Evolutionary conservation across 2,329 filamentous ascomycete species (phyloP), one percentile per base, ranked within the genome.

Genomic region (Colletotrichum cereale): DNA sequence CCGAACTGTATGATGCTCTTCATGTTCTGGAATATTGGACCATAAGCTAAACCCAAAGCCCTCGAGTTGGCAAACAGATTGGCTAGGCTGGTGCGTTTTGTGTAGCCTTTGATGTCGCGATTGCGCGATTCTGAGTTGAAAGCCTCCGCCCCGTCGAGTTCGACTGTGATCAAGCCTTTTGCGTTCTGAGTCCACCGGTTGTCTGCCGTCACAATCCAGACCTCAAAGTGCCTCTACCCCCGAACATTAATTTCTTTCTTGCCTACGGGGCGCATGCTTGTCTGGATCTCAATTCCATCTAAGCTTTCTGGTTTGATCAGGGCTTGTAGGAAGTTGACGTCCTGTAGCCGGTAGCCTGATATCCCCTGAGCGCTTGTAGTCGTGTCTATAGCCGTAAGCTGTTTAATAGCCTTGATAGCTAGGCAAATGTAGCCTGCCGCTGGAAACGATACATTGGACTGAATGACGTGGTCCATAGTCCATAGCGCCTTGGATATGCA

Each of bases 391-490:
- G 5, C 47, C 26, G 36, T 12, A 12, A 38, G 24, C 24, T 26
- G 47, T 5, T 16, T 5, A 8, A 26, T n/a, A 24, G 26, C 86
- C 68, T 87, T 85, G 1, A 87, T 73, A 0, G 80, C 84, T 85
- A 87, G 87, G n/a, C 80, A 76, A 1, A 85, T 75, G 80, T 38
- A 86, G 84, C 86, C 86, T 1, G 86, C 81, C 2, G 84, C 85
- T 2, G 86, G 86, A 61, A 86, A 87, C 24, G 88, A 77, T 38
- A 84, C 82, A 0, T 83, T 83, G 71, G 83, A 84, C 68, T 86
- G 84, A 8, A 88, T 81, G 31, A 84, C 81, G 67, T 88, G 87
- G 67, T 88, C 84, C 57, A 80, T 77, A 10, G 88, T 79, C 86
- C 86, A 88, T 0, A 85, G 84, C 56, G 85, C 84, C 75, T 88